These are phyloP conservation scores for Monilinia aucupariae DNA, from an alignment of 2,329 filamentous ascomycete genomes.

Conservation along the genomic window DNA sequence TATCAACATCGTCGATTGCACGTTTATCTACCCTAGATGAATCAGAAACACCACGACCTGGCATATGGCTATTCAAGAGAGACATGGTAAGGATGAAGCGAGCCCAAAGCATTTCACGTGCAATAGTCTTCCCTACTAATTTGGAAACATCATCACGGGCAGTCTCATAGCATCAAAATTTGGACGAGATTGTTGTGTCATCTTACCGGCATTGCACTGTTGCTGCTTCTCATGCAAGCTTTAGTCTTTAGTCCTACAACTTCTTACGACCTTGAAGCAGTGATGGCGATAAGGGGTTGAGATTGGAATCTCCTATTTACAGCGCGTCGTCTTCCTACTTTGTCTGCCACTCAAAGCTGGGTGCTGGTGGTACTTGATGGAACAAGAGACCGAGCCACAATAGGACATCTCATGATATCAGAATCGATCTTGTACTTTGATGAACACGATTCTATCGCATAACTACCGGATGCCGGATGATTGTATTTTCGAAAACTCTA, in stretches of 20 bases:
- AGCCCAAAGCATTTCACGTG: not conserved
- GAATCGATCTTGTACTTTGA: not conserved
- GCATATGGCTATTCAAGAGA: not conserved
- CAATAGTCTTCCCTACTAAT: not conserved
- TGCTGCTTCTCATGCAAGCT: not conserved
- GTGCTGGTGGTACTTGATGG: not conserved
- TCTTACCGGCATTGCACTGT: not conserved
- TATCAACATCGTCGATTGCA: too few relatives aligned
- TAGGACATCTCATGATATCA: not conserved
- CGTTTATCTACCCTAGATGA: too few relatives aligned
- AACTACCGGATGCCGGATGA: not conserved
- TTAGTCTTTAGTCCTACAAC: too few relatives aligned
- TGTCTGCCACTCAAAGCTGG: constrained; percentile 7
- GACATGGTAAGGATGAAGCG: not conserved
- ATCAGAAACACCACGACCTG: not conserved
- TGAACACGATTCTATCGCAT: not conserved
- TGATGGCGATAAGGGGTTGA: constrained; percentile 3
- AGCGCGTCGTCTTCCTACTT: not conserved
- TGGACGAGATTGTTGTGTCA: not conserved
- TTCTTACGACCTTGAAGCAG: not conserved
- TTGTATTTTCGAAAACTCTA: not conserved
- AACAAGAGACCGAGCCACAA: not conserved
- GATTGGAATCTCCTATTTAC: constrained; percentile 2
- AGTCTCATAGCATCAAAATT: not conserved
- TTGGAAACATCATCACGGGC: not conserved